Base-by-base conservation (phyloP, 2,329 filamentous ascomycete genomes). In the Botrytis aclada region DNA sequence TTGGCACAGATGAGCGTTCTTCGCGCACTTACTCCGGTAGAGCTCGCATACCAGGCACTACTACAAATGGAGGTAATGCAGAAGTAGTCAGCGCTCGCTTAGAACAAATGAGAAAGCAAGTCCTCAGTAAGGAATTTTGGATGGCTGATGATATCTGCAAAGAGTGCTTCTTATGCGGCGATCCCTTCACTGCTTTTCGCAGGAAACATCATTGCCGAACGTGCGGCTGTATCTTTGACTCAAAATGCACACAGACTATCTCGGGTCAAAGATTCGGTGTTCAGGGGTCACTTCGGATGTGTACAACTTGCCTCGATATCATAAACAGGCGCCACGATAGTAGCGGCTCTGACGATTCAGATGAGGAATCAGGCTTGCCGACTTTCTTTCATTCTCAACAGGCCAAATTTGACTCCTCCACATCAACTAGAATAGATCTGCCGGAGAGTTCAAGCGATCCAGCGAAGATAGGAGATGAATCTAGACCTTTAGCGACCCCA, bases 111-210 rank as follows among this genome's bases (percentile, higher is more conserved):
- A 90, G 92, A 75, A 93, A 93, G 78, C 94, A 95, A 79, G 91
- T 99, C 12, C 84, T 98, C 63, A 97, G 93, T 81, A 96, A 95
- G 79, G 95, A 98, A 77, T 98, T 97, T 78, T 98, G 95, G 96
- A 99, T 99, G 96, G 93, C 94, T 74, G 96, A 99, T 80, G 96
- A 98, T 80, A 98, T 97, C 75, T 97, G 95, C 74, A 98, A 97
- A 81, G 95, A 98, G 78, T 99, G 96, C 80, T 99, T 98, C 81
- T 89, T 93, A 62, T 99, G 96, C 79, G 93, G 93, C 62, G 92
- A 93, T 73, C 88, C 93, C 2, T 99, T 99, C 80, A 94, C 94
- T 0, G 96, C 95, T 1, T 98, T 98, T 80, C 89, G 96, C 74
- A 90, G 96, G 76, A 99, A 99, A 80, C 96, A 99, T 81, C 96